phyloP scores from a whole-genome alignment of 2,329 filamentous ascomycete genomes.

The Colletotrichum incanum region DNA sequence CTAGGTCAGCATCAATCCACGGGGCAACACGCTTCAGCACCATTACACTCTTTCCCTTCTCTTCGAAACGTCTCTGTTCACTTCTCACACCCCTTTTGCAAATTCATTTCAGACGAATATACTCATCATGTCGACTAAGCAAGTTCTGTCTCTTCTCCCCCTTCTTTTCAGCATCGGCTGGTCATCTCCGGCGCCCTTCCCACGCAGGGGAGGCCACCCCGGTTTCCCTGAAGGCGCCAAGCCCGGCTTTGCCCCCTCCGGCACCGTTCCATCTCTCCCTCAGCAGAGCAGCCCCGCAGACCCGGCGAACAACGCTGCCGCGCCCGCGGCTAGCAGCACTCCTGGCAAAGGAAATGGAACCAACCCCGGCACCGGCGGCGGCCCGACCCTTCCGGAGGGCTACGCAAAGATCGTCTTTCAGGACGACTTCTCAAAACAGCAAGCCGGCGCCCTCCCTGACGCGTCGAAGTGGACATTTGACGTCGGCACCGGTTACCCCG shows the following conservation, averaged over 20 bases:
- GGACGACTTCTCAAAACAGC: conserved; percentile 49
- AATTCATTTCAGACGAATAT: conserved; percentile 8
- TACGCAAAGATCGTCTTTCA: conserved; percentile 48
- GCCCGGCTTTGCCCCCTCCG: conserved; percentile 11
- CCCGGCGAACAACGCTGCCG: background rate
- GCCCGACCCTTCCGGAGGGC: conserved; percentile 41
- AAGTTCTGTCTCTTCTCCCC: conserved; percentile 32
- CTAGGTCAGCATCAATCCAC: conserved; percentile 7
- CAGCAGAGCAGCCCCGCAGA: background rate
- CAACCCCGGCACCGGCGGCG: background rate
- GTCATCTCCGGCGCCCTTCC: conserved; percentile 24
- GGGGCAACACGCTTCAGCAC: conserved; percentile 5
- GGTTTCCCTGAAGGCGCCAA: conserved; percentile 13
- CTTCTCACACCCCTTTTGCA: background rate
- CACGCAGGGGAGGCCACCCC: background rate
- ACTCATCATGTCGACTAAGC: conserved; percentile 35
- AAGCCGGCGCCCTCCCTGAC: conserved; percentile 53
- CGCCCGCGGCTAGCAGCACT: conserved; percentile 6
- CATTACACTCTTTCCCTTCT: background rate
- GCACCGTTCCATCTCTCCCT: background rate
- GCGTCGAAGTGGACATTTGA: conserved; percentile 60
- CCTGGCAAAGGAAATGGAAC: background rate
- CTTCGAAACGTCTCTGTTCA: background rate
- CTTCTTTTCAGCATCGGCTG: conserved; percentile 34
- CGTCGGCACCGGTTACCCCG: conserved; percentile 62